phyloP scores from a whole-genome alignment of 495 filamentous ascomycete species.

The Coniosporium apollinis region DNA sequence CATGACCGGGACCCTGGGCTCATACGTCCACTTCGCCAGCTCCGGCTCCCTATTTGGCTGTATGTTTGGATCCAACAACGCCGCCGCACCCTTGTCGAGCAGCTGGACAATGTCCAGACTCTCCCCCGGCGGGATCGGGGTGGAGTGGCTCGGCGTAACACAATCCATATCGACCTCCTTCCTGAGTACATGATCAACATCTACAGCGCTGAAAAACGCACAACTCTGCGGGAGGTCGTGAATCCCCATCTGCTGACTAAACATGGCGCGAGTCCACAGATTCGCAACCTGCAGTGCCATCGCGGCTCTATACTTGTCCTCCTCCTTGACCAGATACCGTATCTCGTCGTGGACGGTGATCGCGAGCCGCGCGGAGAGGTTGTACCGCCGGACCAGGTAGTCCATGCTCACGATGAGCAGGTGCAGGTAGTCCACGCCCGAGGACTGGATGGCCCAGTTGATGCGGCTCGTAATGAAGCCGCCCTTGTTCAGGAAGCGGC shows the following conservation, averaged over 20 bases:
- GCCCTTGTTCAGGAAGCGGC: constrained; percentile 70
- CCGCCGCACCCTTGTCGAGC: constrained; percentile 45
- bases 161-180: constrained; percentile 99
- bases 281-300: constrained; percentile 91
- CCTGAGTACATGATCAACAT: constrained; percentile 82
- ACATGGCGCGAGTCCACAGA: constrained; percentile 93
- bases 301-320: constrained; percentile 74
- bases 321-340: constrained; percentile 70
- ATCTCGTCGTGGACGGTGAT: constrained; percentile 98
- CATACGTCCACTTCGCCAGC: constrained; percentile 46
- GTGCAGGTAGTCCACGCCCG: constrained; percentile 93
- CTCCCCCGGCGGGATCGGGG: constrained; percentile 70
- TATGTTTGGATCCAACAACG: constrained; percentile 47
- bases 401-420: constrained; percentile 91
- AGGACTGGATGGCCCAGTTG: constrained; percentile 98
- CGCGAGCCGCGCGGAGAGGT: constrained; percentile 64
- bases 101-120: constrained; percentile 62
- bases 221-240: constrained; percentile 84
- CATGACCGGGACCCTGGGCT: constrained; percentile 65
- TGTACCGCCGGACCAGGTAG: constrained; percentile 74
- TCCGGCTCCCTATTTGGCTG: constrained; percentile 32
- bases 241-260: constrained; percentile 90
- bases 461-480: constrained; percentile 91
- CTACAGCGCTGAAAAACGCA: constrained; percentile 88
- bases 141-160: constrained; percentile 69